Base-by-base conservation (phyloP, 2,329 filamentous ascomycete genomes). In the Tothia fuscella region DNA sequence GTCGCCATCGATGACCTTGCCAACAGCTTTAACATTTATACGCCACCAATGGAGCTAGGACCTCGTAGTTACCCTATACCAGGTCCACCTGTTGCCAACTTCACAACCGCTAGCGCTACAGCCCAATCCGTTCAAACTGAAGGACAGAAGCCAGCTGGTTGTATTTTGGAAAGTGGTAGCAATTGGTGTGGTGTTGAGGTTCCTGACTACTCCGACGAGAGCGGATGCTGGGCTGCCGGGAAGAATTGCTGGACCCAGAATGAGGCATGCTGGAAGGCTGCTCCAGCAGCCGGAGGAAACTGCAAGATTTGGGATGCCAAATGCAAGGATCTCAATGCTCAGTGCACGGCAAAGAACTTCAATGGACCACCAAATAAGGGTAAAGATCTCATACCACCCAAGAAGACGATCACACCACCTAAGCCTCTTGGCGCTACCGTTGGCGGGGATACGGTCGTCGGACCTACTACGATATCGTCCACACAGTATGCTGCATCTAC, bases 151-250 rank as follows among this genome's bases (percentile, higher is more conserved):
- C 17, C 20, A n/a, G 39, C 29, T 9, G 61, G 66, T 50, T 81
- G 75, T 53, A 62, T 82, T 28, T 53, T 78, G 46, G 74, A 76
- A 53, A 83, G 82, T 54, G 80, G 65, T 44, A 85, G 65, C 45
- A 84, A 86, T 62, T 86, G 80, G 80, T 82, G 78, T 58, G 79
- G 70, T 39, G 63, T 68, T 45, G 71, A 82, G 52, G 66, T 84
- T 1, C 56, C 70, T 0, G 51, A 59, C 6, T 84, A 80, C 61
- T 62, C 60, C 10, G 62, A 64, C 33, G 66, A 76, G 53, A 53
- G 53, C 2, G 69, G 69, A 12, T 85, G 81, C 65, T 83, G 76
- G 74, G n/a, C 53, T 19, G 49, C 59, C 1, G 47, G 44, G 12
- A 48, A 59, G 45, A 47, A 59, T 9, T 66, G 63, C 66, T 85